A percentile compares a stretch with the other conserved stretches of the same genome.
Evolutionary conservation across 345 rosid species (phyloP).

Genomic region (Tarenaya hassleriana): DNA sequence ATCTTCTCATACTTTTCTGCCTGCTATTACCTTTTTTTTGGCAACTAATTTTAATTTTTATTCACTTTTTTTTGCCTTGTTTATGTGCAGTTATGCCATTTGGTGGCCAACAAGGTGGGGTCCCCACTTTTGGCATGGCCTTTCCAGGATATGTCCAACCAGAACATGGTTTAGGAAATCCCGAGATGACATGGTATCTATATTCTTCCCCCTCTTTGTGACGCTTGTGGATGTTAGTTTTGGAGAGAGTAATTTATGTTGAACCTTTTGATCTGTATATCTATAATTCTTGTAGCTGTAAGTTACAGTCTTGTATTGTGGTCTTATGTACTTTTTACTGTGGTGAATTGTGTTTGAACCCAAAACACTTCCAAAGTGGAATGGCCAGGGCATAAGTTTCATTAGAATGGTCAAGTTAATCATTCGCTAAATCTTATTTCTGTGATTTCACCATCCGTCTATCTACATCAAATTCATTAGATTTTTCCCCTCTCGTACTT

Average conservation of each 20-base stretch:
- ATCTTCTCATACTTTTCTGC: conserved; percentile 9
- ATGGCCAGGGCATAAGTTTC: too few species aligned
- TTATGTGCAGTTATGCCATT: conserved; percentile 64
- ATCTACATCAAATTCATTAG: not conserved
- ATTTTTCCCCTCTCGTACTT: not conserved
- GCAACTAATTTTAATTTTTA: not conserved
- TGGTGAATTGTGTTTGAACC: too few species aligned
- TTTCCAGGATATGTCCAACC: conserved; percentile 57
- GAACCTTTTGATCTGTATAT: too few species aligned
- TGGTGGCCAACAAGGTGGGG: conserved; percentile 90
- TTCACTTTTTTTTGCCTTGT: conserved; percentile 7
- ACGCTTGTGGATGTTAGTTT: conserved; percentile 3
- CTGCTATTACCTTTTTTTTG: not conserved
- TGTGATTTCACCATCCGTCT: too few species aligned
- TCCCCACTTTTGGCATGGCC: conserved; percentile 94
- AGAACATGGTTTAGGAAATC: conserved; percentile 83
- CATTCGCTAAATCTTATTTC: too few species aligned
- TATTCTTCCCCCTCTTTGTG: conserved; percentile 1
- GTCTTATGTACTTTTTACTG: too few species aligned
- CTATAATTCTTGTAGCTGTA: too few species aligned
- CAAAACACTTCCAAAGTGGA: too few species aligned
- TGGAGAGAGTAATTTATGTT: not conserved
- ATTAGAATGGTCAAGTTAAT: too few species aligned
- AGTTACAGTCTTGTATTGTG: too few species aligned
- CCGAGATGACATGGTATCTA: conserved; percentile 90